phyloP scores from a whole-genome alignment of 805 yeast genomes.

The Kodamaea lidongshanica region DNA sequence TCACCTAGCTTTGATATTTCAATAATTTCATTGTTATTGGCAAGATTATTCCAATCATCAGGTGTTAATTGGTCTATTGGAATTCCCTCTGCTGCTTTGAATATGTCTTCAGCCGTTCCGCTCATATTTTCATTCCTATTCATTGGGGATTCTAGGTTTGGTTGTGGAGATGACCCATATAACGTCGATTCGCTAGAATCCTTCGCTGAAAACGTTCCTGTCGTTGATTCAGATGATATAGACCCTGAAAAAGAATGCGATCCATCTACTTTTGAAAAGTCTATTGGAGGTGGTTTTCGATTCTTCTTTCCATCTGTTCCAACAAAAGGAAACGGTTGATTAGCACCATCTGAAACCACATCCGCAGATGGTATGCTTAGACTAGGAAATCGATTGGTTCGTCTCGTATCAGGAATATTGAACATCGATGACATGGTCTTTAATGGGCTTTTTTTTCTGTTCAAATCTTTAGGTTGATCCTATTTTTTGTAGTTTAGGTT shows the following conservation, averaged over 20 bases:
- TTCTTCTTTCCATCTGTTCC: constrained; percentile 4
- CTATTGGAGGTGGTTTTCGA: constrained; percentile 41
- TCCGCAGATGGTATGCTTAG: constrained; percentile 27
- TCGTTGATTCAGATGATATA: constrained; percentile 5
- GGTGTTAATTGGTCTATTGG: constrained; percentile 54
- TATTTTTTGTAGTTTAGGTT: too few relatives aligned
- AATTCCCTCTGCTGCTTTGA: constrained; percentile 1
- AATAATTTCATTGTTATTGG: constrained; percentile 53
- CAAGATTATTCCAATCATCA: constrained; percentile 65
- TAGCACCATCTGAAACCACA: too few relatives aligned
- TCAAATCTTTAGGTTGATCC: too few relatives aligned
- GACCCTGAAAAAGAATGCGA: too few relatives aligned
- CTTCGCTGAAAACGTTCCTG: constrained; percentile 3
- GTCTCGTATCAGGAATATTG: constrained; percentile 28
- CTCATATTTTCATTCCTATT: background rate
- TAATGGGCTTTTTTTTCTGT: too few relatives aligned
- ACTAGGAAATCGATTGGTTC: constrained; percentile 19
- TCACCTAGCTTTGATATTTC: constrained; percentile 78
- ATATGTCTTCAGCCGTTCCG: too few relatives aligned
- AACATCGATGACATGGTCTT: constrained; percentile 24
- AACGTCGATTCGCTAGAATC: too few relatives aligned
- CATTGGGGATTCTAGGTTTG: constrained; percentile 1
- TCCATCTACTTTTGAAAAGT: constrained; percentile 24
- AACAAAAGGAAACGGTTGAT: constrained; percentile 3
- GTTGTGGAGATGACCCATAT: constrained; percentile 4